Evolutionary conservation across 176 grass and related monocot genomes (phyloP).

Genomic region (Raddia distichophylla): DNA sequence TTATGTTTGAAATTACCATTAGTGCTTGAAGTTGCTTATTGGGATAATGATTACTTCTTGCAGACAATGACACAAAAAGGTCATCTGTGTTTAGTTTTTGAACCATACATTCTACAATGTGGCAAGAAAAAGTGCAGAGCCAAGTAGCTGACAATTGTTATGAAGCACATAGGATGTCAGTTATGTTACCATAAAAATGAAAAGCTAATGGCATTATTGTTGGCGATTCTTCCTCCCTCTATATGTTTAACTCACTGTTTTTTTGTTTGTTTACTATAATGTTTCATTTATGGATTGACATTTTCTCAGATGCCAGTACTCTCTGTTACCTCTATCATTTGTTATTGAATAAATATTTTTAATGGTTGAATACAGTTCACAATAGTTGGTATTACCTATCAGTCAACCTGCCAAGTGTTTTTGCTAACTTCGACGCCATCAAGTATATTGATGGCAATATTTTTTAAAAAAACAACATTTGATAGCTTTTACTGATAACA

Average conservation of each 20-base stretch:
- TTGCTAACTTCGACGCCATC: not conserved
- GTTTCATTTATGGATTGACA: slow-evolving; percentile 3
- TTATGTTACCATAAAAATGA: not conserved
- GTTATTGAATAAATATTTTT: not conserved
- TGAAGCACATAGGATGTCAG: not conserved
- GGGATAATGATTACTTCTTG: not conserved
- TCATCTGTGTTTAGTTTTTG: not conserved
- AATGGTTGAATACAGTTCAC: not conserved
- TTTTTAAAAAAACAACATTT: not conserved
- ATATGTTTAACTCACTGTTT: not conserved
- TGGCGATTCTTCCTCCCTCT: not conserved
- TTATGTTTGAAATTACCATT: slow-evolving; percentile 13
- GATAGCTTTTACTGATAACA: slow-evolving; percentile 2
- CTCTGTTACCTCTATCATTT: slow-evolving; percentile 8
- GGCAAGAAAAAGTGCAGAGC: not conserved
- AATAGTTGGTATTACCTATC: not conserved
- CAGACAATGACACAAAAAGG: not conserved
- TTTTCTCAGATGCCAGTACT: not conserved
- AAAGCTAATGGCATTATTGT: not conserved
- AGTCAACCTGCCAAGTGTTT: slow-evolving; percentile 3
- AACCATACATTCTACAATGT: not conserved
- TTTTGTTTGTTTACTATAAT: not conserved
- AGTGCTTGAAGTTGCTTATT: not conserved
- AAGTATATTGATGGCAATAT: slow-evolving; percentile 1
- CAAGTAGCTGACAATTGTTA: too few species aligned